phyloP scores from a whole-genome alignment of 2,329 filamentous ascomycete species.

The Aspergillus amoenus region DNA sequence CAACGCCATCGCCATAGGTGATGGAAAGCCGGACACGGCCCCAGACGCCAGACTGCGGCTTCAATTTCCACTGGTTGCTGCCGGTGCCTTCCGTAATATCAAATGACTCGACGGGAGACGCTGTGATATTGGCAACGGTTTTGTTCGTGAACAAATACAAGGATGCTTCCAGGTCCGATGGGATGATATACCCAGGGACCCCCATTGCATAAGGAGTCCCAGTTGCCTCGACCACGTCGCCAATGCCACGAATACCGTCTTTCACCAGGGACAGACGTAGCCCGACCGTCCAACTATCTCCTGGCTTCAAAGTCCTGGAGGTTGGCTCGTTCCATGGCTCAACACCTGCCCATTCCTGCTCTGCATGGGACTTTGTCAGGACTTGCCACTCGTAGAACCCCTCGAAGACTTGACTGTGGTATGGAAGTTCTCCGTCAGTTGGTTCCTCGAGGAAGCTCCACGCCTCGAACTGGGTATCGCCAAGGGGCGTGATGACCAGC shows the following conservation, averaged over 20 bases:
- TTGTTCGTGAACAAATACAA: neutral
- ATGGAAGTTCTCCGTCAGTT: slow-evolving; percentile 40
- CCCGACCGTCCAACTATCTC: slow-evolving; percentile 50
- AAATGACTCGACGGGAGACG: neutral
- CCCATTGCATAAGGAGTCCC: neutral
- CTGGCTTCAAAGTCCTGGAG: slow-evolving; percentile 46
- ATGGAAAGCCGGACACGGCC: slow-evolving; percentile 53
- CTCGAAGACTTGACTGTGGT: slow-evolving; percentile 58
- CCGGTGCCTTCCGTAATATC: neutral
- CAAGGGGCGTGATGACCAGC: slow-evolving; percentile 56
- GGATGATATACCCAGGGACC: neutral
- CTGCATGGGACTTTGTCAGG: slow-evolving; percentile 54
- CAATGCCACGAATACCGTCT: slow-evolving; percentile 30
- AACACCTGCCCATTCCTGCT: slow-evolving; percentile 54
- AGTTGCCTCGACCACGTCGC: neutral
- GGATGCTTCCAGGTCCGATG: neutral
- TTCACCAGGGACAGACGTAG: slow-evolving; percentile 49
- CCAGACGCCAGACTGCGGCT: slow-evolving; percentile 46
- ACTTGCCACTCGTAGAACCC: slow-evolving; percentile 63
- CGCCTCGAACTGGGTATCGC: slow-evolving; percentile 53
- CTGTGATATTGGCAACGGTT: neutral
- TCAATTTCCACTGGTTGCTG: slow-evolving; percentile 21
- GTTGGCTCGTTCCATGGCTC: slow-evolving; percentile 58
- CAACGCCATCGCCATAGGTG: slow-evolving; percentile 48
- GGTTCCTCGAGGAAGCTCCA: slow-evolving; percentile 55